Evolutionary conservation across 768 basidiomycete genomes (phyloP), one percentile per base, ranked within the genome.

Genomic region (Antrodiella citrinella): DNA sequence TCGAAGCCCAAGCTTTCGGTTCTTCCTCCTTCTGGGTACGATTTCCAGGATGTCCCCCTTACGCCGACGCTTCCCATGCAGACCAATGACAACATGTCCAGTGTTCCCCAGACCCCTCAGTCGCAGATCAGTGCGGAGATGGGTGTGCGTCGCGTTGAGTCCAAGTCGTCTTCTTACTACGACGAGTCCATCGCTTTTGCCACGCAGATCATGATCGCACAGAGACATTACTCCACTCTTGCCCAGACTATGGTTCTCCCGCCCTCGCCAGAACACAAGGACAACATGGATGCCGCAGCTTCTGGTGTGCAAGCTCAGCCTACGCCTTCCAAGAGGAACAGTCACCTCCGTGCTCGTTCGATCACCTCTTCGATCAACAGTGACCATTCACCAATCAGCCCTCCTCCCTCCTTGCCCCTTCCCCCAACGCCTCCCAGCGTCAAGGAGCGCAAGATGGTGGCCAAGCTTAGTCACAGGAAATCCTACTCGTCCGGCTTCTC

Each of bases 381-480:
- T 22, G 70, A 72, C 49, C 62, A 62, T 44, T 68, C 70, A 57
- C 67, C 45, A 57, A 69, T 60, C 46, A 71, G 66, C 58, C 79
- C 80, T 9, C 84, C 85, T 24, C 84, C 85, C 3, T 71, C 80
- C 1, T 76, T 78, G 56, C 84, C 85, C 9, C 73, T 86, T 26
- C 84, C 85, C 10, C 84, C 85, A 2, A 88, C 84, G n/a, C 84
- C 84, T 24, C 82, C 82, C 0, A 82, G 73, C 51, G 75, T 84
- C 44, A 58, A 72, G 75, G 56, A 73, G 72, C 23, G 80, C 76
- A 44, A 77, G 75, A 46, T 72, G 73, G 77, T 38, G 65, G 72
- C 59, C 18, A 50, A 21, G 19, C 69, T 79, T 22, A 65, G 69
- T 2, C 82, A 84, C 65, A 75, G 77, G 65, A 81, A 80, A 56